Percentiles rank a stretch among this genome's conserved stretches.
These are phyloP conservation scores for Inonotus obliquus DNA, from an alignment of 1,284 basidiomycete genomes.

Conservation along the genomic window DNA sequence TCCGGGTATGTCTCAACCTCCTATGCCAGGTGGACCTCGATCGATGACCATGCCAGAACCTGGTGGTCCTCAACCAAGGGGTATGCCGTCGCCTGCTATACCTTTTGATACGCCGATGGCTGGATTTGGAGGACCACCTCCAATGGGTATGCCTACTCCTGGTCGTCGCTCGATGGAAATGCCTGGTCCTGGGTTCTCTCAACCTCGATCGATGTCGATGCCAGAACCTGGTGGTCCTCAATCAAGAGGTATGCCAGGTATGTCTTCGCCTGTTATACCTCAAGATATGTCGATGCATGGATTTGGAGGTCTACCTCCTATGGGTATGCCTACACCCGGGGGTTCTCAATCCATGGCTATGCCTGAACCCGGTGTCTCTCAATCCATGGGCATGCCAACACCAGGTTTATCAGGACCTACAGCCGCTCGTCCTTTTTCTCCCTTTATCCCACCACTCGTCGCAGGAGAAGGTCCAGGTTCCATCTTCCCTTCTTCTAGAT, in stretches of 20 bases:
- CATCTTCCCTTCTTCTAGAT: not conserved
- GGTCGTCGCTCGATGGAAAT: not conserved
- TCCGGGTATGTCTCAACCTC: not conserved
- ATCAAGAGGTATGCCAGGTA: not conserved
- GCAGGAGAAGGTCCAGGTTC: not conserved
- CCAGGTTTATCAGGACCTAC: not conserved
- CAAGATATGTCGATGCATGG: not conserved
- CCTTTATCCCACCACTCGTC: not conserved
- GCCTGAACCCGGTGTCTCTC: not conserved
- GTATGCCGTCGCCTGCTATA: not conserved
- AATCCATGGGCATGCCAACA: not conserved
- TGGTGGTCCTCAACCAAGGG: not conserved
- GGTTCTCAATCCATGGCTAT: not conserved
- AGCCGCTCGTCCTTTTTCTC: constrained; percentile 2
- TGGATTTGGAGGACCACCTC: not conserved
- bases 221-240: not conserved
- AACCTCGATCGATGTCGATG: not conserved
- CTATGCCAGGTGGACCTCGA: not conserved
- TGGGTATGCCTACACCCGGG: not conserved
- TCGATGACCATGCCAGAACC: not conserved
- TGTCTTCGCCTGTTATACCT: not conserved
- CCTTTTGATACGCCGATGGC: not conserved
- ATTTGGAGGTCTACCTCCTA: not conserved
- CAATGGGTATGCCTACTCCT: not conserved
- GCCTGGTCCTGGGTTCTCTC: not conserved